These are phyloP conservation scores for Colletotrichum plurivorum DNA, from an alignment of 2,329 filamentous ascomycete species.

Conservation along the genomic window DNA sequence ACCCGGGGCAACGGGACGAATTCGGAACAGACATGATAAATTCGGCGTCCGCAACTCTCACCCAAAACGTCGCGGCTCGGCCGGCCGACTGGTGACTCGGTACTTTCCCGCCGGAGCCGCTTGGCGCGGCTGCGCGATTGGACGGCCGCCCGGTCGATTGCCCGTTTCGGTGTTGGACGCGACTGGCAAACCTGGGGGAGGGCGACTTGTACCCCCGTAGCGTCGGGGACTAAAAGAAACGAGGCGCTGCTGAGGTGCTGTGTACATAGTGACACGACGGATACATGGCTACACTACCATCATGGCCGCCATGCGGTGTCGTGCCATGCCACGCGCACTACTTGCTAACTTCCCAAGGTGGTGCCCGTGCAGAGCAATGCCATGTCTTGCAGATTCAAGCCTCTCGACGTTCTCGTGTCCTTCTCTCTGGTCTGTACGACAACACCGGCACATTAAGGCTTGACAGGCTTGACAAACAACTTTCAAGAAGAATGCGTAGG, in stretches of 20 bases:
- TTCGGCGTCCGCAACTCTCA: neutral
- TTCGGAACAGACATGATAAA: neutral
- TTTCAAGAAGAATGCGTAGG: too few relatives aligned
- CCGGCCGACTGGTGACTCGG: slow-evolving; percentile 18
- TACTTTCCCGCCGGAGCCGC: slow-evolving; percentile 32
- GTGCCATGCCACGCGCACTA: neutral
- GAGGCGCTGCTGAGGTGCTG: too few relatives aligned
- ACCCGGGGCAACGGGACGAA: slow-evolving; percentile 28
- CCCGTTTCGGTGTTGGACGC: slow-evolving; percentile 40
- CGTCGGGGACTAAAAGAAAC: too few relatives aligned
- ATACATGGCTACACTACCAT: too few relatives aligned
- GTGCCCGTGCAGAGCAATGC: neutral
- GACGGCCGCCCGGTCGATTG: slow-evolving; percentile 31
- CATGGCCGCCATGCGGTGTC: neutral
- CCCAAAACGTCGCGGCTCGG: slow-evolving; percentile 12
- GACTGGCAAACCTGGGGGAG: slow-evolving; percentile 11
- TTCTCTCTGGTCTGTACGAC: too few relatives aligned
- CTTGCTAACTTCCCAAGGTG: neutral
- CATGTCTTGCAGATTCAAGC: neutral
- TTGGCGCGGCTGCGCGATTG: slow-evolving; percentile 36
- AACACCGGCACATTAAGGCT: too few relatives aligned
- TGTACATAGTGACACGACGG: too few relatives aligned
- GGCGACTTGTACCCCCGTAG: too few relatives aligned
- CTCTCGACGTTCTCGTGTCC: too few relatives aligned
- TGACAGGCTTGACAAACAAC: too few relatives aligned